Conservation (phyloP, 345 rosid genomes). For the Euphorbia tirucalli region DNA sequence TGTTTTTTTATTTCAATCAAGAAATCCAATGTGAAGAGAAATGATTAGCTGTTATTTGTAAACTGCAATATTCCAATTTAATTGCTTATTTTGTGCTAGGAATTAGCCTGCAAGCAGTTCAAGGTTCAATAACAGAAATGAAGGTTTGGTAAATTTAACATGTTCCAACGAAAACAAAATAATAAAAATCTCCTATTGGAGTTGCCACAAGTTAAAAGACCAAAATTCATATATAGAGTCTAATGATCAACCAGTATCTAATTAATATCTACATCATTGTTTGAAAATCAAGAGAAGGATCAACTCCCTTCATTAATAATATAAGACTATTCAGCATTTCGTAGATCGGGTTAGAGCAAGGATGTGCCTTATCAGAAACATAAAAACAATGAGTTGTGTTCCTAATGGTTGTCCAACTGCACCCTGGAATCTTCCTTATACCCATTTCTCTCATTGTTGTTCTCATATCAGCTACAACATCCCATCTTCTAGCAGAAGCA, state of each 20-base stretch:
- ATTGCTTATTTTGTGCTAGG: no score
- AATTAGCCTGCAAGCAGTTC: no score
- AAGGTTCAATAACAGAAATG: neutral
- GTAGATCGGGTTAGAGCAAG: constrained; percentile 39
- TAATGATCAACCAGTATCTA: neutral
- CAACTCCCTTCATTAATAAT: constrained; percentile 42
- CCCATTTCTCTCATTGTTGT: constrained; percentile 54
- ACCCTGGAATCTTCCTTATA: constrained; percentile 63
- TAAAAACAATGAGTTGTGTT: constrained; percentile 48
- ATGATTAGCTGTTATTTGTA: no score
- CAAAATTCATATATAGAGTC: no score
- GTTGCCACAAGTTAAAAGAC: no score
- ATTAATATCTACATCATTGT: constrained; percentile 7
- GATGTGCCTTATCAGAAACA: constrained; percentile 55
- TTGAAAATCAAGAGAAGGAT: constrained; percentile 22
- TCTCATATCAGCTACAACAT: constrained; percentile 58
- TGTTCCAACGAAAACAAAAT: no score
- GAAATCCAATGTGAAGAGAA: no score
- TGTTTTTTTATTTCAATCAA: no score
- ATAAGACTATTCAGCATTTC: constrained; percentile 48
- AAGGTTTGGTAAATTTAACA: no score
- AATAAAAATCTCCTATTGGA: no score
- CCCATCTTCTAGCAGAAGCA: constrained; percentile 63
- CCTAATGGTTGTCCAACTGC: constrained; percentile 61
- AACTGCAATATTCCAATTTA: no score